Conservation (phyloP, 768 basidiomycete genomes). For the Hericium rajendrae region DNA sequence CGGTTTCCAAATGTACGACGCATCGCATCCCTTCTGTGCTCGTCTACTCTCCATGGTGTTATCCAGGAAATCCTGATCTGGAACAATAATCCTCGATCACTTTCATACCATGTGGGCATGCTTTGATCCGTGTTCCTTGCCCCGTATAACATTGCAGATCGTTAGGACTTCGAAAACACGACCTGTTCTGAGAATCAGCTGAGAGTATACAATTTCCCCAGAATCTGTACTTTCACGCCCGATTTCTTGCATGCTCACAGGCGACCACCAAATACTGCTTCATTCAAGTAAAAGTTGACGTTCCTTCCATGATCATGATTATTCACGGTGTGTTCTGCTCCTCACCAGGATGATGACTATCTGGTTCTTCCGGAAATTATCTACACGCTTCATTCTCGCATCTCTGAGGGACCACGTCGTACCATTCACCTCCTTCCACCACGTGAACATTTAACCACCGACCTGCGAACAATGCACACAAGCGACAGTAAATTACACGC, state of each 20-base stretch:
- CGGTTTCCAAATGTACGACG: constrained; percentile 50
- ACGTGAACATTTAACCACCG: constrained; percentile 48
- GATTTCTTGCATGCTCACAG: constrained; percentile 47
- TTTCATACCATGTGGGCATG: constrained; percentile 33
- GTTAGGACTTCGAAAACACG: constrained; percentile 3
- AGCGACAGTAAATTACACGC: constrained; percentile 32
- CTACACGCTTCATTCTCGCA: constrained; percentile 34
- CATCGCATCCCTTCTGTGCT: constrained; percentile 45
- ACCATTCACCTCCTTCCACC: constrained; percentile 49
- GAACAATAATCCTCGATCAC: constrained; percentile 46
- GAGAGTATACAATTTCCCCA: constrained; percentile 42
- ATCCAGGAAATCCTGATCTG: constrained; percentile 45
- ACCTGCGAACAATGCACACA: constrained; percentile 34
- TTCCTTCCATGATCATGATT: background rate
- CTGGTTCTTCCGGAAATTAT: constrained; percentile 50
- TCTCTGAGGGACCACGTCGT: constrained; percentile 18
- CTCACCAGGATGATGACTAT: constrained; percentile 57
- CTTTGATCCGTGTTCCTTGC: background rate
- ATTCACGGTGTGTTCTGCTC: background rate
- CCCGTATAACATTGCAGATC: background rate
- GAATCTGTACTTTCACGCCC: constrained; percentile 54
- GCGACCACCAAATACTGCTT: constrained; percentile 48
- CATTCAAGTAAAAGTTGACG: constrained; percentile 37
- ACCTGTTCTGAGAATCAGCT: constrained; percentile 38
- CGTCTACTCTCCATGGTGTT: constrained; percentile 31